Evolutionary conservation across 495 filamentous ascomycete genomes (phyloP), one percentile per base, ranked within the genome.

Genomic region (Penicillium goetzii): DNA sequence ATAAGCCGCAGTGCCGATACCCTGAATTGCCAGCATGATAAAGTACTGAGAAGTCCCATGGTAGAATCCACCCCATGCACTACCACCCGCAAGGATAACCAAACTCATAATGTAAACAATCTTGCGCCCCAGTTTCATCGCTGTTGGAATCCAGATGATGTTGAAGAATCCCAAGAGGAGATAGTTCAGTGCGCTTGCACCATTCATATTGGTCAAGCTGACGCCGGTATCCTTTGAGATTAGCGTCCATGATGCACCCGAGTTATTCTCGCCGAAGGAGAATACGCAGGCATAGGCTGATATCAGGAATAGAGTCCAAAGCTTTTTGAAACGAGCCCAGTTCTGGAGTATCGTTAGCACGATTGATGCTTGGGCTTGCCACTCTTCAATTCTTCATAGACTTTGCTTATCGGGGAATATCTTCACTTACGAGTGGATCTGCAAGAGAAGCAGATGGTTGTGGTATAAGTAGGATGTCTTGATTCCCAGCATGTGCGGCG

Each of bases 141-240:
- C 74, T 1, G 72, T 63, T 1, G 74, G 72, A n/a, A 74, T 72
- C 72, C 69, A 75, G 59, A 74, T 71, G 21, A 76, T 71, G 57
- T 76, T 76, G 50, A 76, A 68, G 34, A 73, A 76, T 7, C 74
- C 74, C 21, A 76, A 58, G 8, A 76, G 63, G 4, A 76, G 69
- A 56, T 75, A 76, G 38, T 75, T 75, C 10, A 76, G 50, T 0
- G 72, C 74, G 11, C 64, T 69, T 30, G 69, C 72, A 0, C 72
- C 71, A 60, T 75, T 77, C 68, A 77, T 72, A 30, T 77, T 71
- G 32, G 47, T 60, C 25, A 77, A 30, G 9, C 62, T 69, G 11
- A 77, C 71, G 15, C 64, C 69, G 14, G 71, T 72, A 6, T 75
- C 67, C 3, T 69, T 67, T 3, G 71, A 65, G 10, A 77, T 72